Conservation (phyloP, 805 yeast species). For the Saccharomycopsis selenospora region DNA sequence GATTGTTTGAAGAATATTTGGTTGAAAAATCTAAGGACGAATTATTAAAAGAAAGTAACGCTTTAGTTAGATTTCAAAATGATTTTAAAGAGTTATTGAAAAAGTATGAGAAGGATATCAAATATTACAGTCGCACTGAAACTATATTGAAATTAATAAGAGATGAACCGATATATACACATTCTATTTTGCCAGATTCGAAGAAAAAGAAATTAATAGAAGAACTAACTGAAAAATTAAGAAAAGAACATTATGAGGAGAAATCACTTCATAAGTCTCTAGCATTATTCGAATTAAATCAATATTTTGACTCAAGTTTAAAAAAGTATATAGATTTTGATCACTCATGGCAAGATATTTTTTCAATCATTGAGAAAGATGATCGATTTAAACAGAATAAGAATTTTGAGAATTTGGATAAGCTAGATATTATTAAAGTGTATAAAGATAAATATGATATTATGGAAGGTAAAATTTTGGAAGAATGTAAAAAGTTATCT, state of each 20-base stretch:
- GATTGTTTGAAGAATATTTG: conserved; percentile 58
- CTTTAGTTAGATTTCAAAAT: conserved; percentile 47
- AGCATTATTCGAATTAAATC: conserved; percentile 47
- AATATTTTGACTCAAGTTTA: conserved; percentile 36
- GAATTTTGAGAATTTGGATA: conserved; percentile 44
- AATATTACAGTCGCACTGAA: conserved; percentile 57
- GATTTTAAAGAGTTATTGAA: conserved; percentile 46
- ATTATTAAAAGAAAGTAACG: conserved; percentile 42
- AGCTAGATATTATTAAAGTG: conserved; percentile 52
- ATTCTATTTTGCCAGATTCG: conserved; percentile 50
- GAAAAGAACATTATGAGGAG: conserved; percentile 25
- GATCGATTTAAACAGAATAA: conserved; percentile 51
- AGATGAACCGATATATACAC: conserved; percentile 61
- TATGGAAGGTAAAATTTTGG: conserved; percentile 25
- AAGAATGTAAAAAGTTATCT: conserved; percentile 25
- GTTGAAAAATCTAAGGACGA: conserved; percentile 44
- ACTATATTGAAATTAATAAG: conserved; percentile 44
- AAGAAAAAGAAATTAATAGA: conserved; percentile 49
- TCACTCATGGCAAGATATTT: conserved; percentile 34
- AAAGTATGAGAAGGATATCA: conserved; percentile 35
- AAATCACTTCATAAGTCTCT: conserved; percentile 32
- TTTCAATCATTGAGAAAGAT: conserved; percentile 35
- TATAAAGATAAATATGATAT: conserved; percentile 35
- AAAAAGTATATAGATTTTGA: conserved; percentile 21
- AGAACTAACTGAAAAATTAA: conserved; percentile 40